Conservation (phyloP, 345 rosid genomes). For the Acer saccharum region DNA sequence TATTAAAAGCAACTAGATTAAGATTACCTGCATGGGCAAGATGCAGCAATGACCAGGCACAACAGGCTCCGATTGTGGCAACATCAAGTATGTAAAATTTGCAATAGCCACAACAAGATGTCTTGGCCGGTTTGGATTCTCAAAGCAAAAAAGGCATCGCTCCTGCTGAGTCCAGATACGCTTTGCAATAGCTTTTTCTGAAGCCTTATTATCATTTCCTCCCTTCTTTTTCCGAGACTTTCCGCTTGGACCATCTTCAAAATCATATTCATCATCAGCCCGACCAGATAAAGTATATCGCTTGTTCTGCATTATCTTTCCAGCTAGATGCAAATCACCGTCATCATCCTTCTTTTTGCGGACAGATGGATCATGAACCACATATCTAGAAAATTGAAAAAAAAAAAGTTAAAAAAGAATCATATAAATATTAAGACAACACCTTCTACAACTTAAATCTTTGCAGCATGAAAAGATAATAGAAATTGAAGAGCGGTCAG, state of each 20-base stretch:
- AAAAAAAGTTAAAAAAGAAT: background rate
- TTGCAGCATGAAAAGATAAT: background rate
- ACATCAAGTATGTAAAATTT: conserved; percentile 86
- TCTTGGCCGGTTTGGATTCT: conserved; percentile 83
- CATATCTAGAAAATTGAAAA: conserved; percentile 38
- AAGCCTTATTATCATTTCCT: conserved; percentile 33
- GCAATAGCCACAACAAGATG: conserved; percentile 89
- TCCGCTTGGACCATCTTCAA: conserved; percentile 68
- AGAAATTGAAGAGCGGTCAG: background rate
- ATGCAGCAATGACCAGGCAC: conserved; percentile 94
- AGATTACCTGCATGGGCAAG: conserved; percentile 74
- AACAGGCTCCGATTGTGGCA: conserved; percentile 76
- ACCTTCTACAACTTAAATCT: background rate
- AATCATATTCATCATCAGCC: conserved; percentile 95
- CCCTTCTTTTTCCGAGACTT: conserved; percentile 51
- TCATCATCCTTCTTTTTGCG: conserved; percentile 56
- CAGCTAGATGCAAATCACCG: conserved; percentile 76
- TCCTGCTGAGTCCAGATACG: conserved; percentile 89
- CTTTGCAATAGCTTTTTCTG: conserved; percentile 51
- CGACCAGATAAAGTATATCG: conserved; percentile 63
- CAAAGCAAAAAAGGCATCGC: conserved; percentile 87
- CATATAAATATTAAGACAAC: background rate
- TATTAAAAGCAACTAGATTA: background rate
- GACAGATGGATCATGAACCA: conserved; percentile 42
- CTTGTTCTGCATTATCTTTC: conserved; percentile 70